These are phyloP conservation scores for Acrocalymma vagum DNA, from an alignment of 2,329 filamentous ascomycete species.

Conservation along the genomic window DNA sequence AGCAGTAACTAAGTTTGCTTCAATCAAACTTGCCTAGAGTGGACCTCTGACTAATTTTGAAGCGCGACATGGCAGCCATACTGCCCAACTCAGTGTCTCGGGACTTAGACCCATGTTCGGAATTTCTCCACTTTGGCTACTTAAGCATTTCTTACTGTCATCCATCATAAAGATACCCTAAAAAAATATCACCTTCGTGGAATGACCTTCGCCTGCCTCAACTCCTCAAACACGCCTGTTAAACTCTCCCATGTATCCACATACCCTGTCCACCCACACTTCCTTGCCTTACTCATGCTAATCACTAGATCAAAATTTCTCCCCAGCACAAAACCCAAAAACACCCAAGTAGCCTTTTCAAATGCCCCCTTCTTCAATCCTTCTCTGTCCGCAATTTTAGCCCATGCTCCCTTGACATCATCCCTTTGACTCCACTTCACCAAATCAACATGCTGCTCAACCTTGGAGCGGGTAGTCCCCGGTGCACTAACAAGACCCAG, in stretches of 20 bases:
- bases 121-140: too few species aligned
- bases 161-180: too few species aligned
- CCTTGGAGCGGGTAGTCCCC: constrained; percentile 21
- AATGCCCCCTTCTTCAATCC: constrained; percentile 49
- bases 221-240: constrained; percentile 43
- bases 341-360: constrained; percentile 56
- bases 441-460: constrained; percentile 52
- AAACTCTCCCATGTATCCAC: constrained; percentile 47
- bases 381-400: constrained; percentile 41
- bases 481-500: constrained; percentile 18
- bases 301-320: constrained; percentile 52
- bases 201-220: constrained; percentile 38
- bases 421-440: constrained; percentile 51
- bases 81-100: too few species aligned
- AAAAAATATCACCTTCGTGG: too few species aligned
- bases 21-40: too few species aligned
- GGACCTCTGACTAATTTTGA: too few species aligned
- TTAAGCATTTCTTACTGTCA: too few species aligned
- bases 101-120: too few species aligned
- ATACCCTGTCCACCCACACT: constrained; percentile 54
- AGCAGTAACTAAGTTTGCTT: too few species aligned
- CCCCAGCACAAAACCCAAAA: constrained; percentile 54
- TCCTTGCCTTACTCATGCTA: constrained; percentile 58
- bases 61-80: too few species aligned
- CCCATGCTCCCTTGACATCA: constrained; percentile 52